Base-by-base conservation (phyloP, 2,329 filamentous ascomycete species). In the Lachnellula arida region DNA sequence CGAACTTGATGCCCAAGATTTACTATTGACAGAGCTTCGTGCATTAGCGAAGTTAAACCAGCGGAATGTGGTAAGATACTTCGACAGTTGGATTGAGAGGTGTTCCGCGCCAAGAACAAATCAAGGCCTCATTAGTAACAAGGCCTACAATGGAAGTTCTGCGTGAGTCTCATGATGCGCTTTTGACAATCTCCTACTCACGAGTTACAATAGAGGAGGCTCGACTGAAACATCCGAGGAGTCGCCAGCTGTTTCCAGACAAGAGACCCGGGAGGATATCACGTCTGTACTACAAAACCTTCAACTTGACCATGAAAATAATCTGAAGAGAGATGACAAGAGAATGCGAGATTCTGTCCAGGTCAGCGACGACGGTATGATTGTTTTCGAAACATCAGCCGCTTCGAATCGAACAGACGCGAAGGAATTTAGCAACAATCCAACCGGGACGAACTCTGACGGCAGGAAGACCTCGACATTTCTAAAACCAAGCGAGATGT, bases 31-130 rank as follows among this genome's bases (percentile, higher is more conserved):
- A 76, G 82, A 48, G 83, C 82, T 0, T 72, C 55, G 55, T 48
- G 55, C 55, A 35, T 39, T 88, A 46, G 84, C 85, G 47, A 74
- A 76, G 25, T 72, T 87, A 15, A 80, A 87, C 46, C 85, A 88
- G 67, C 76, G 76, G 5, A 86, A 88, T 65, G 79, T 88, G 54
- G 85, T 88, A 37, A 77, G 84, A 23, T 88, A 88, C 63, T 82
- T 82, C 65, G 78, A 78, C 51, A 81, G 81, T 14, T 88, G 85
- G 85, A 74, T 86, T 14, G 85, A 88, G 70, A 70, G 22, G 72
- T 74, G 57, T 19, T 52, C 53, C 47, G 43, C 44, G 8, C 43
- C 37, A 22, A 39, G 15, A 17, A 15, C 43, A n/a, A 49, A n/a
- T 19, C 51, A 47, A 34, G 43, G 25, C 14, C 12, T 57, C 2